Conservation (phyloP, 2,329 filamentous ascomycete genomes). For the Westerdykella ornata region DNA sequence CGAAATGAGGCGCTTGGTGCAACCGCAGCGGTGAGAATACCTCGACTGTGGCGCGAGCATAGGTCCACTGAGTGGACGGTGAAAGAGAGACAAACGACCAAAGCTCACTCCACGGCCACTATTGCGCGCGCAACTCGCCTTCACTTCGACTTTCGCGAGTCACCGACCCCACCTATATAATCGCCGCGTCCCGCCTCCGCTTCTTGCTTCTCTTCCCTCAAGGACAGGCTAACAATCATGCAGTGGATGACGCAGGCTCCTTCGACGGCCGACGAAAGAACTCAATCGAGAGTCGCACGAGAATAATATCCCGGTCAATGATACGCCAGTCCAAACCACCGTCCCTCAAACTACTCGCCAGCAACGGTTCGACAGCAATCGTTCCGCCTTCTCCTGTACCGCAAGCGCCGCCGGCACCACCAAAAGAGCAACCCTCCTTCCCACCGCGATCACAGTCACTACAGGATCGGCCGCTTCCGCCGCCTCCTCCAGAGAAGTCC, state of each 20-base stretch:
- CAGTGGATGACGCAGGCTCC: slow-evolving; percentile 16
- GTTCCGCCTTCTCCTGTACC: slow-evolving; percentile 22
- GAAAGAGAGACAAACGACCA: too few species aligned
- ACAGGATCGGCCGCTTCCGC: slow-evolving; percentile 26
- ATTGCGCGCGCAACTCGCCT: too few species aligned
- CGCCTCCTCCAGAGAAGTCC: slow-evolving; percentile 33
- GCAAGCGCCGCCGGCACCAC: slow-evolving; percentile 21
- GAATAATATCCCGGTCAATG: slow-evolving; percentile 29
- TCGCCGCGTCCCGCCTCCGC: not conserved
- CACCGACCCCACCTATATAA: not conserved
- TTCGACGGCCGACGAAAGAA: slow-evolving; percentile 13
- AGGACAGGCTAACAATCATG: slow-evolving; percentile 4
- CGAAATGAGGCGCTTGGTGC: too few species aligned
- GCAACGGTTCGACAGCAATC: slow-evolving; percentile 36
- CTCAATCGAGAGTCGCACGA: slow-evolving; percentile 17
- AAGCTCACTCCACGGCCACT: too few species aligned
- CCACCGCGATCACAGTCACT: slow-evolving; percentile 8
- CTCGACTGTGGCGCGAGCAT: too few species aligned
- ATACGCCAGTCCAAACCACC: slow-evolving; percentile 32
- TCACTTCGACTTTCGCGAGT: too few species aligned
- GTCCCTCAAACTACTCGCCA: slow-evolving; percentile 28
- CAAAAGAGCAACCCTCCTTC: slow-evolving; percentile 24
- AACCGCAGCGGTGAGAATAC: too few species aligned
- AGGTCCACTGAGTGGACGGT: too few species aligned
- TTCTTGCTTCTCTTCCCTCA: not conserved